Evolutionary conservation across 176 grass and related monocot species (phyloP), one percentile per base, ranked within the genome.

Genomic region (Avena eriantha): DNA sequence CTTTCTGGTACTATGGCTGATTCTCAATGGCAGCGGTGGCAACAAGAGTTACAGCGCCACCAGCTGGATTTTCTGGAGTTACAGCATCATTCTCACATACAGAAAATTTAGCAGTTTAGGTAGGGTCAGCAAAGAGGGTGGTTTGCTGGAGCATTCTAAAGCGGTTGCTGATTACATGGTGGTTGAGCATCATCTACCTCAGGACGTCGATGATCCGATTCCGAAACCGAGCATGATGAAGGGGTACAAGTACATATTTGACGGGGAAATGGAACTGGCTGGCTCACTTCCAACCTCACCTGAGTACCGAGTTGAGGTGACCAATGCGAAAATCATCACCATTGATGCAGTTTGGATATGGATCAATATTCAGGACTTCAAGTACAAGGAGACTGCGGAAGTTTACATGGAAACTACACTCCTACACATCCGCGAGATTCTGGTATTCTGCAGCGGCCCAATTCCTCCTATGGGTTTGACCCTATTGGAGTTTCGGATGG

Each of bases 391-490:
- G 26, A 11, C 8, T 9, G 51, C 23, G 1, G 23, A 65, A 49
- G 21, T 2, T 2, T 67, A 48, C 34, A 80, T 49, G 64, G 79
- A 81, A 1, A 13, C 45, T 2, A 2, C 79, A 0, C 79, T 87
- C 57, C 0, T 67, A 55, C 46, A 45, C 79, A 61, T n/a, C n/a
- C n/a, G n/a, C n/a, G n/a, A n/a, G n/a, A n/a, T n/a, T n/a, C n/a
- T n/a, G n/a, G 81, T n/a, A 79, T 88, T 13, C 63, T 84, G 45
- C 56, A 74, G 22, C 67, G 66, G 0, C 82, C 82, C 8, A 10
- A 15, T 10, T 80, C 65, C 11, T 80, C 63, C 63, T 77, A 54
- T 60, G 3, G 0, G 5, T 14, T 55, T 33, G 18, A 73, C 13
- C 15, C 3, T 29, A 35, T 5, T 1, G 18, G 8, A 41, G 34